Evolutionary conservation across 495 filamentous ascomycete genomes (phyloP).

Genomic region (Xeromyces bisporus): DNA sequence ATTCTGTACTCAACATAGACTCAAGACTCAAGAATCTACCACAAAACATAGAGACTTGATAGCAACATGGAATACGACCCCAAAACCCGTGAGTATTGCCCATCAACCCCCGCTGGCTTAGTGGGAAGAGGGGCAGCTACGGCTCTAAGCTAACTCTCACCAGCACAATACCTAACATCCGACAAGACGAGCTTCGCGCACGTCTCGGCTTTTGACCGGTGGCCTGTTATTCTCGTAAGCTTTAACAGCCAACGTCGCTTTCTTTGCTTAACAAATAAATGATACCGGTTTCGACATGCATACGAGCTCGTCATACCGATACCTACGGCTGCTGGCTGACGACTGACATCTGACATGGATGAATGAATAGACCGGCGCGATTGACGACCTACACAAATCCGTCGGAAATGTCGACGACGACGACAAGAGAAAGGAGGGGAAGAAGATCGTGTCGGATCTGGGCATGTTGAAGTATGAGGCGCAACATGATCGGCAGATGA

Average conservation of each 20-base stretch:
- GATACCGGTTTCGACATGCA: no score
- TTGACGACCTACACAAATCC: slow-evolving; percentile 79
- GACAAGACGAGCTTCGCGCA: slow-evolving; percentile 80
- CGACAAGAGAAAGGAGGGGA: slow-evolving; percentile 61
- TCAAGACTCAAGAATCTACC: no score
- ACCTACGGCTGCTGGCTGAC: no score
- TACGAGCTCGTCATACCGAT: no score
- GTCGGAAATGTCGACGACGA: slow-evolving; percentile 34
- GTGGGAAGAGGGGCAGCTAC: no score
- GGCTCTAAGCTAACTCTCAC: slow-evolving; percentile 2
- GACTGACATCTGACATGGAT: no score
- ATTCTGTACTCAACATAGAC: no score
- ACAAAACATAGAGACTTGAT: no score
- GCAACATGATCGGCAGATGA: slow-evolving; percentile 73
- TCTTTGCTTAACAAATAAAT: no score
- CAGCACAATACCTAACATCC: slow-evolving; percentile 62
- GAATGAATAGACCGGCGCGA: slow-evolving; percentile 88
- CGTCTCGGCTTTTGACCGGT: slow-evolving; percentile 63
- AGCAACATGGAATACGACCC: slow-evolving; percentile 46
- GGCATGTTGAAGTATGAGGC: slow-evolving; percentile 86
- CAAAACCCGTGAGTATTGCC: slow-evolving; percentile 40
- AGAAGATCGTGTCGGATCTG: slow-evolving; percentile 63
- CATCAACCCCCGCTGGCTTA: no score
- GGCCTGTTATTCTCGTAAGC: slow-evolving; percentile 81
- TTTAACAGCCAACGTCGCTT: background rate